Conservation (phyloP, 768 basidiomycete species). For the Leccinum sublutescens region DNA sequence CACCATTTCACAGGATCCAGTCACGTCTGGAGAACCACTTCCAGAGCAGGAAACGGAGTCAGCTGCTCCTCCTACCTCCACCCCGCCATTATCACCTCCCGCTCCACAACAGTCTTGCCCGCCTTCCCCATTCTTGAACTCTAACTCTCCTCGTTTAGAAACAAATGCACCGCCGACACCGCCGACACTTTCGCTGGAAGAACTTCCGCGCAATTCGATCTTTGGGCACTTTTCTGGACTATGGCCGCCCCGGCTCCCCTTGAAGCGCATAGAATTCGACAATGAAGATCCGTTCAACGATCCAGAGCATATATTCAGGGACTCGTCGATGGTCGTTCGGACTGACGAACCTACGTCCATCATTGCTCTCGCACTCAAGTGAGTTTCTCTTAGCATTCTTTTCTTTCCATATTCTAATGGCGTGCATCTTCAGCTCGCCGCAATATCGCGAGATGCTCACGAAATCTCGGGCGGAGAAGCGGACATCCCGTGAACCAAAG, state of each 20-base stretch:
- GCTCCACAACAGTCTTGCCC: slow-evolving; percentile 36
- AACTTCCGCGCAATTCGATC: slow-evolving; percentile 60
- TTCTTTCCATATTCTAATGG: slow-evolving; percentile 6
- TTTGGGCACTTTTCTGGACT: slow-evolving; percentile 69
- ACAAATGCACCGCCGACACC: slow-evolving; percentile 42
- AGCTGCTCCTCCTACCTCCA: slow-evolving; percentile 16
- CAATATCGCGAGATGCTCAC: slow-evolving; percentile 79
- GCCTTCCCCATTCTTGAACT: slow-evolving; percentile 54
- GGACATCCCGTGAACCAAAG: slow-evolving; percentile 55
- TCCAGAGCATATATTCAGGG: slow-evolving; percentile 91
- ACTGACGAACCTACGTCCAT: slow-evolving; percentile 98
- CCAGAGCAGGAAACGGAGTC: slow-evolving; percentile 32
- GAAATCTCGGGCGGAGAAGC: slow-evolving; percentile 76
- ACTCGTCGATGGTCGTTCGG: slow-evolving; percentile 91
- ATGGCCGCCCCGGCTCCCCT: slow-evolving; percentile 63
- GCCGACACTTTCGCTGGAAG: slow-evolving; percentile 54
- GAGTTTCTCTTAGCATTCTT: slow-evolving; percentile 24
- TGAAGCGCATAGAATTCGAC: slow-evolving; percentile 55
- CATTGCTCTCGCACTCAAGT: slow-evolving; percentile 92
- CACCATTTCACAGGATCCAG: slow-evolving; percentile 9
- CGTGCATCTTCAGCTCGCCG: slow-evolving; percentile 53
- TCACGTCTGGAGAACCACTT: not conserved
- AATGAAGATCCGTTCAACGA: slow-evolving; percentile 68
- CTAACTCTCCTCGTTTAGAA: slow-evolving; percentile 37
- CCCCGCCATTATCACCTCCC: slow-evolving; percentile 29